Conservation (phyloP, 140 eudicot species). For the Bidens hawaiensis region DNA sequence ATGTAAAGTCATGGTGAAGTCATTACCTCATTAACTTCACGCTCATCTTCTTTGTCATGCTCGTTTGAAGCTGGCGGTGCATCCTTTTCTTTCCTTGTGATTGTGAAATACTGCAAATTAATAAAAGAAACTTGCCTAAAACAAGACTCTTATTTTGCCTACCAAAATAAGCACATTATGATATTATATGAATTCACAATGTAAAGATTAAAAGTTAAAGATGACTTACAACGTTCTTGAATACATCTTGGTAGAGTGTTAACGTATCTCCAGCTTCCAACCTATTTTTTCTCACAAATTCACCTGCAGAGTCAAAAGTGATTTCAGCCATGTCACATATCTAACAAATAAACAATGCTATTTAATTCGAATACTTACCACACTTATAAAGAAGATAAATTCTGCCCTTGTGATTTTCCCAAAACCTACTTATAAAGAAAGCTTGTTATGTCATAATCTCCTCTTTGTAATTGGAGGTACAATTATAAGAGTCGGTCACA, state of each 20-base stretch:
- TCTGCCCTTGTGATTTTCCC: not conserved
- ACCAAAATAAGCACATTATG: not conserved
- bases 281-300: not conserved
- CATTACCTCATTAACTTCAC: not conserved
- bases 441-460: too few relatives aligned
- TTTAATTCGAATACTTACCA: not conserved
- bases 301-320: not conserved
- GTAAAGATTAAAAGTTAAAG: not conserved
- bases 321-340: not conserved
- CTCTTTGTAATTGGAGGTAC: too few relatives aligned
- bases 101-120: not conserved
- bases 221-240: not conserved
- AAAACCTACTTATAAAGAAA: not conserved
- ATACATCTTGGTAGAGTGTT: conserved; percentile 9
- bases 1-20: not conserved
- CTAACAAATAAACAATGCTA: not conserved
- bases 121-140: not conserved
- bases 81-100: conserved; percentile 2
- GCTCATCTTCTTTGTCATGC: not conserved
- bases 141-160: not conserved
- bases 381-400: not conserved
- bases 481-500: not conserved
- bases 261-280: conserved; percentile 2
- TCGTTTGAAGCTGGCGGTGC: not conserved
- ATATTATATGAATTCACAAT: not conserved